Evolutionary conservation across 495 filamentous ascomycete species (phyloP).

Genomic region (Penicillium desertorum): DNA sequence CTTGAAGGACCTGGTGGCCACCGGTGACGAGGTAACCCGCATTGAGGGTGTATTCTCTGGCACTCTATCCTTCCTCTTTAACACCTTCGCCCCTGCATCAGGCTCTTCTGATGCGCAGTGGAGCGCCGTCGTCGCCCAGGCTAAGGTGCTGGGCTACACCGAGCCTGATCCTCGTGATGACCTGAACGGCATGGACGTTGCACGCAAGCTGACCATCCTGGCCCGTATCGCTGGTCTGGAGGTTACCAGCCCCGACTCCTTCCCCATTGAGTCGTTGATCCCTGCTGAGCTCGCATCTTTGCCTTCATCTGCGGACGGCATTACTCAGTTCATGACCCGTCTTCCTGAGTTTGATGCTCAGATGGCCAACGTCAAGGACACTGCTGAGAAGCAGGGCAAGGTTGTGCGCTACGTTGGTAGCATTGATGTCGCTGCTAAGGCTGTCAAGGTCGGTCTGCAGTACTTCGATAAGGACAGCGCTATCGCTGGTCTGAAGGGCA

Average conservation of each 20-base stretch:
- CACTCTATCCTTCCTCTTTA: slow-evolving; percentile 95
- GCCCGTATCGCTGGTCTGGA: slow-evolving; percentile 77
- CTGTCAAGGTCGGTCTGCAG: slow-evolving; percentile 86
- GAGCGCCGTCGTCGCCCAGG: slow-evolving; percentile 83
- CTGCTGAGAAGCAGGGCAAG: slow-evolving; percentile 78
- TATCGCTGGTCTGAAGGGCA: slow-evolving; percentile 91
- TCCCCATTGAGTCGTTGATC: slow-evolving; percentile 90
- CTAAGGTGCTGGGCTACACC: slow-evolving; percentile 93
- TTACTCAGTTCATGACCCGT: slow-evolving; percentile 74
- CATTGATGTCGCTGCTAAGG: slow-evolving; percentile 71
- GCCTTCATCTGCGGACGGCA: slow-evolving; percentile 55
- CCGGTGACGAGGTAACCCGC: slow-evolving; percentile 80
- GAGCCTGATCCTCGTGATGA: slow-evolving; percentile 97
- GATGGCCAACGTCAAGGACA: slow-evolving; percentile 79
- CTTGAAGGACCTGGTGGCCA: slow-evolving; percentile 82
- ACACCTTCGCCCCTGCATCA: slow-evolving; percentile 80
- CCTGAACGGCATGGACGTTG: slow-evolving; percentile 93
- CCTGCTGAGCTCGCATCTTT: slow-evolving; percentile 76
- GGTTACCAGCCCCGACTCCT: slow-evolving; percentile 73
- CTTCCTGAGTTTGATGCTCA: slow-evolving; percentile 74
- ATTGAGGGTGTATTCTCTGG: slow-evolving; percentile 97
- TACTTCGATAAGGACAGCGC: slow-evolving; percentile 79
- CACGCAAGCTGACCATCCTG: slow-evolving; percentile 93
- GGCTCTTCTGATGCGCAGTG: slow-evolving; percentile 63
- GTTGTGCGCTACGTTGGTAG: slow-evolving; percentile 96